Evolutionary conservation across 148 eudicot species (phyloP), one percentile per base, ranked within the genome.

Genomic region (Persicaria tinctoria): DNA sequence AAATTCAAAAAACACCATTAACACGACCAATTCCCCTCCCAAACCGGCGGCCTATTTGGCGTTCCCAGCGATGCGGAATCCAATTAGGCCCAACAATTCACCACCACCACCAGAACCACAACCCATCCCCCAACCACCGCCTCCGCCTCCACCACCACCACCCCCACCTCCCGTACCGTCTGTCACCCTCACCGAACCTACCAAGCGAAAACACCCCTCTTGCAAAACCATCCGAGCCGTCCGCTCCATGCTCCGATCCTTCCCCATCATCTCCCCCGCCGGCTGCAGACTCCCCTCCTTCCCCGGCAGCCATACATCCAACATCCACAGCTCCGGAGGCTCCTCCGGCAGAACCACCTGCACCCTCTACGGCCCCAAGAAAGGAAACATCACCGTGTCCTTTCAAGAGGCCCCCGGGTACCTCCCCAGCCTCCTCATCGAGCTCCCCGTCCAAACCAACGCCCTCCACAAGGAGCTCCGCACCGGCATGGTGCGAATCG

Each of bases 251-350:
- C 83, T 89, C 57, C 80, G 92, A 0, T 85, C 97, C 8, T 81
- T 92, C 63, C 97, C 97, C 47, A 89, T 91, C 71, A 84, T 89
- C 4, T 60, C 89, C 20, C 90, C 94, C 3, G 72, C 90, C 4
- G 74, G 71, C 2, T 86, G 92, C 85, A 81, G 75, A 41, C 60
- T 89, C 46, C 85, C 92, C 17, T 44, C 83, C 62, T 82, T 85
- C 50, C 87, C 89, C 46, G 86, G 83, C 4, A 87, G 84, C 51
- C 7, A 8, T 5, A 23, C 20, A 11, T 60, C 66, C 20, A 11
- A 13, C 23, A n/a, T n/a, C 11, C 11, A 10, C 13, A 68, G 62
- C 16, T 20, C 78, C n/a, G 75, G 68, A 13, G 48, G 44, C 10
- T 8, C 74, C 2, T 83, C 83, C 13, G 47, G 38, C 14, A 78